Evolutionary conservation across 2,329 filamentous ascomycete species (phyloP), one percentile per base, ranked within the genome.

Genomic region (Fusarium bactridioides): DNA sequence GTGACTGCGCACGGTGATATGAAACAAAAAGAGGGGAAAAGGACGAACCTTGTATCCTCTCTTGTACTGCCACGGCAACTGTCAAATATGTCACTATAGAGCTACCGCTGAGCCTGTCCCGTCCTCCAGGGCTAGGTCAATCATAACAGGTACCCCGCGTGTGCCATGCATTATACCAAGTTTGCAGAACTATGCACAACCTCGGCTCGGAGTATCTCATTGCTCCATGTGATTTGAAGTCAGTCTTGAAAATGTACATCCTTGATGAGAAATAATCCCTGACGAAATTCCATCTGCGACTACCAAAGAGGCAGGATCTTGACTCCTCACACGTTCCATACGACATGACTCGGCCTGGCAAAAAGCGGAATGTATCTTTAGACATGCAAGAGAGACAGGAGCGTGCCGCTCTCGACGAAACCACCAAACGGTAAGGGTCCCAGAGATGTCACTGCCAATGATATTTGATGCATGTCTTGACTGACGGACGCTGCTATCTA

Each of bases 321-420:
- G 12, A 15, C 13, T 0, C 3, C 2, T 3, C 1, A 33, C 18
- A 27, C 6, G 12, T 21, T 47, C 0, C 12, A 21, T 0, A 9
- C 12, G 25, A 10, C 9, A 29, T 29, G 9, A 5, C 4, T 29
- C 13, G 4, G 0, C 19, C 12, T 3, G 1, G 4, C 19, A 21
- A 21, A 21, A 47, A 4, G 25, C 25, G 1, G 10, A 21, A 47
- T 27, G 1, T 0, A 5, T 21, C 9, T 11, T 1, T n/a, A 2
- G 4, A 29, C 2, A n/a, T 11, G 2, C 1, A 4, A 29, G 13
- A 47, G 9, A 2, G 8, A 5, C 6, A 47, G 19, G 25, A 16
- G 0, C 12, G 12, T 40, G 0, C 3, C 13, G 6, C 31, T 15
- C 0, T 33, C 5, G 31, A 33, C 13, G 2, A 16, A 5, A 21